Evolutionary conservation across 2,329 filamentous ascomycete species (phyloP), one percentile per base, ranked within the genome.

Genomic region (Blastomyces gilchristii): DNA sequence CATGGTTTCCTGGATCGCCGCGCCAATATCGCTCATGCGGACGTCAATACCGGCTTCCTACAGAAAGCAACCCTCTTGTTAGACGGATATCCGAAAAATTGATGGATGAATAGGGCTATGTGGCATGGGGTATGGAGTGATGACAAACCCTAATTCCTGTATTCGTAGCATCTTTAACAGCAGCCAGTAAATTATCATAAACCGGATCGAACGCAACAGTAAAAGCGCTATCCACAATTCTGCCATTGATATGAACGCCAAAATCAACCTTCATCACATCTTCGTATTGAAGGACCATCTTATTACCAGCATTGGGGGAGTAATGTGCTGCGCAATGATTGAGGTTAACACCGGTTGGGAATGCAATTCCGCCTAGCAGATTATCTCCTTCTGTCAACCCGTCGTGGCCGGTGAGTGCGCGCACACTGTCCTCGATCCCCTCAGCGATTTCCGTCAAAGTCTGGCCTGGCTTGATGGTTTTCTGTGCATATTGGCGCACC

Each of bases 11-110:
- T 96, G 91, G 69, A 96, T 93, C 22, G 85, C 82, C 11, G 84
- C 88, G 65, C 91, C 90, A 67, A 96, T 89, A 71, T 96, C 91
- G 67, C 88, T 87, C 70, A 97, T 87, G 63, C 92, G 87, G 57
- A 91, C 91, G 73, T 97, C 92, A 71, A 97, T 96, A 70, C 92
- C 92, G 6, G 92, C 91, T 79, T 95, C 89, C 81, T 85, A 68
- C 47, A 16, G 12, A 14, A 39, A 14, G n/a, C 6, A 39, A 39
- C 11, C 16, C 22, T 52, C 31, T 16, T 9, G 50, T 62, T 28
- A 59, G 56, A 25, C 56, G 37, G 1, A 11, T 9, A 58, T 41
- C 18, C 18, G 59, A 12, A 18, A 34, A 56, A 34, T 12, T 18
- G 11, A 34, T 54, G 59, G 31, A 25, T 43, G 11, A 58, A 43